These are phyloP conservation scores for Clonostachys byssicola DNA, from an alignment of 2,329 filamentous ascomycete species.

Conservation along the genomic window DNA sequence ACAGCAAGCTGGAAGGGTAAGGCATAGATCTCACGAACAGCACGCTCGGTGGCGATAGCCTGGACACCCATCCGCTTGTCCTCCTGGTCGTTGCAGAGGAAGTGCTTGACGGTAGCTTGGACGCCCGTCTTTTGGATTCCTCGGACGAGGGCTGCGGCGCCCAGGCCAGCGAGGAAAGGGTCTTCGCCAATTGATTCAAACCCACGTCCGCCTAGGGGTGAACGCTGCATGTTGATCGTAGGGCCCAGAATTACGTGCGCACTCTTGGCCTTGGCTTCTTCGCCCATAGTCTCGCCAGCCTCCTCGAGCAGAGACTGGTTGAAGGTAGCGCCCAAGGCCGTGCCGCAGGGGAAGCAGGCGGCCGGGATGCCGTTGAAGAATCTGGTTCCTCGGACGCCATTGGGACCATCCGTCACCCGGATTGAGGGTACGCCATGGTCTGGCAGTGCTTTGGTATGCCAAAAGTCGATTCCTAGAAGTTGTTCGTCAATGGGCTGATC, in stretches of 20 bases:
- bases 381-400: slow-evolving; percentile 62
- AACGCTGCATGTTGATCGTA: slow-evolving; percentile 60
- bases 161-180: slow-evolving; percentile 50
- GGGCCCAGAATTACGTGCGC: slow-evolving; percentile 56
- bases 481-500: background rate
- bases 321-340: slow-evolving; percentile 53
- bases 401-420: slow-evolving; percentile 65
- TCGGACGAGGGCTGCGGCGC: slow-evolving; percentile 46
- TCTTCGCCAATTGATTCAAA: slow-evolving; percentile 58
- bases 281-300: slow-evolving; percentile 45
- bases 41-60: slow-evolving; percentile 48
- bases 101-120: slow-evolving; percentile 56
- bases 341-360: slow-evolving; percentile 59
- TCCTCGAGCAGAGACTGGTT: slow-evolving; percentile 47
- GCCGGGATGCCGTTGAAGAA: slow-evolving; percentile 62
- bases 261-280: slow-evolving; percentile 50
- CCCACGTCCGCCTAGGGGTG: slow-evolving; percentile 54
- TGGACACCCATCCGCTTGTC: slow-evolving; percentile 52
- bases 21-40: slow-evolving; percentile 54
- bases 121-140: slow-evolving; percentile 54
- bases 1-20: slow-evolving; percentile 55
- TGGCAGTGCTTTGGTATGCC: slow-evolving; percentile 61
- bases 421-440: slow-evolving; percentile 59
- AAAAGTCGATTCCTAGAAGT: slow-evolving; percentile 57
- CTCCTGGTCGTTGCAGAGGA: slow-evolving; percentile 59